These are phyloP conservation scores for Primulina eburnea DNA, from an alignment of 257 asterid genomes.

Conservation along the genomic window DNA sequence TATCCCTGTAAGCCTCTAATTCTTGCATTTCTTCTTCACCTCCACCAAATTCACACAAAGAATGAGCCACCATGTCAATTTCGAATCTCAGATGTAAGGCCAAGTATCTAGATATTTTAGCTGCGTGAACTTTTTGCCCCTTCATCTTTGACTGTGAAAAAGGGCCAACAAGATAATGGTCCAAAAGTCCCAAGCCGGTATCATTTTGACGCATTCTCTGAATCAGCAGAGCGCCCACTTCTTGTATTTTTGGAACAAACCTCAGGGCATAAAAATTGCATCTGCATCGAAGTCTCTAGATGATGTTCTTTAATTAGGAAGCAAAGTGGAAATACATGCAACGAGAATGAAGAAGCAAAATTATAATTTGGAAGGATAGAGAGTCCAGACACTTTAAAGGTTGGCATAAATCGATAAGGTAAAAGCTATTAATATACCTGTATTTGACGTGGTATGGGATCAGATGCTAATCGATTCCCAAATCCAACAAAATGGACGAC, in stretches of 20 bases:
- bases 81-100: conserved; percentile 97
- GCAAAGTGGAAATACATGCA: conserved; percentile 33
- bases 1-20: conserved; percentile 67
- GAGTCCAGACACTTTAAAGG: conserved; percentile 12
- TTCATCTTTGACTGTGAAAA: conserved; percentile 48
- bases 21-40: conserved; percentile 75
- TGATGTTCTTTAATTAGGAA: conserved; percentile 79
- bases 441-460: conserved; percentile 70
- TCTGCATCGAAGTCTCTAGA: conserved; percentile 99
- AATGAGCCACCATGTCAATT: conserved; percentile 99
- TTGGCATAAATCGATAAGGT: conserved; percentile 20
- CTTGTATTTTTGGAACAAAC: conserved; percentile 87
- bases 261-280: conserved; percentile 92
- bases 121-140: conserved; percentile 45
- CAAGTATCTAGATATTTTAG: conserved; percentile 63
- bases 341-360: conserved; percentile 19
- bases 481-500: conserved; percentile 97
- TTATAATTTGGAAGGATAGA: conserved; percentile 13
- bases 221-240: conserved; percentile 81
- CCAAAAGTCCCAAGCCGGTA: conserved; percentile 71
- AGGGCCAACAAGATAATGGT: conserved; percentile 81
- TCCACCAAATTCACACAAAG: conserved; percentile 90
- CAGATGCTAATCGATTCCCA: conserved; percentile 99
- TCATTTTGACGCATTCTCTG: conserved; percentile 86
- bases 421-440: conserved; percentile 56